Evolutionary conservation across 768 basidiomycete genomes (phyloP), one percentile per base, ranked within the genome.

Genomic region (Hydnomerulius pinastri): DNA sequence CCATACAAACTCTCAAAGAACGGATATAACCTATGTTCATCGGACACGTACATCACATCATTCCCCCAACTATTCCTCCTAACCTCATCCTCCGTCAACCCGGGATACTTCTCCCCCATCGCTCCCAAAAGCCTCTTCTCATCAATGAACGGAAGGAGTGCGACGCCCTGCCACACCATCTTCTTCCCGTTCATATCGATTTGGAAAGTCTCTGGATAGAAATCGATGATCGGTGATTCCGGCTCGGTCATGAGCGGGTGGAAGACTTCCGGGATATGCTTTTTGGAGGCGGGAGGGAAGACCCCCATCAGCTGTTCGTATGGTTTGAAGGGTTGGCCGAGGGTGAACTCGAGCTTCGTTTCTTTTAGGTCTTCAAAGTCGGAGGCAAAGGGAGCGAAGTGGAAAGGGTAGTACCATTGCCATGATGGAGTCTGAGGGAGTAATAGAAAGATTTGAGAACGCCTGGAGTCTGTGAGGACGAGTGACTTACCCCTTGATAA

Each of bases 111-210:
- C 11, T 75, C 66, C 7, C 76, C 80, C 87, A 99, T 92, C 4
- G 94, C 92, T 28, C 82, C 85, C 46, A 98, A 73, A 21, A 99
- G 72, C 28, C 94, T 81, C 48, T 78, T 79, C 66, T 86, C 78
- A 63, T 98, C 91, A 55, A 99, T 98, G 75, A 98, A 99, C 0
- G 97, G 95, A 18, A 99, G 75, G 8, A 99, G 75, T 0, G 97
- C 95, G 48, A 99, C 93, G 46, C 97, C 97, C 69, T 99, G 96
- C 97, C 97, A 99, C 6, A 90, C 79, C 95, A 98, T 98, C 72
- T 90, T 91, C 74, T 98, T 98, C 51, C 97, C 97, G 63, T 99
- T 99, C 97, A 99, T 99, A 69, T 99, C 97, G 62, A 98, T 87
- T 59, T 95, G 84, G 68, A 99, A 99, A 13, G 87, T 82, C 0